Evolutionary conservation across 768 basidiomycete genomes (phyloP), one percentile per base, ranked within the genome.

Genomic region (Pleurotus tuber-regium): DNA sequence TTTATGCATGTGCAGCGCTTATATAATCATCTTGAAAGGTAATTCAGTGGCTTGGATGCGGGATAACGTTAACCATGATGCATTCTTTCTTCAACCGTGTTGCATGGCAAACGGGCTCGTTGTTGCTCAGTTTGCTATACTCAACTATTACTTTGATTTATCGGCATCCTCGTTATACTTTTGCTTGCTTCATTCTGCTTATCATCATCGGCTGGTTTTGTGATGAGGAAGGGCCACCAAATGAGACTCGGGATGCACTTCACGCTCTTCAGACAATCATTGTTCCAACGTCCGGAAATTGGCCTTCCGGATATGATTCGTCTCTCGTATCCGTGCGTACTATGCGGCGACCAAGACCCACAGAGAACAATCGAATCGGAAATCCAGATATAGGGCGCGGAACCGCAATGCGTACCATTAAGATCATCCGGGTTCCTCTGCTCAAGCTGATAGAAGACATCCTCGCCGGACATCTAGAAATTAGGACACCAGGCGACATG

Each of bases 231-330:
- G 63, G 62, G 24, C 54, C 43, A 3, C 54, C 19, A n/a, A 21
- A 18, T 31, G 46, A 16, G 11, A 12, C 46, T 4, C 28, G 25
- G 31, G 46, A 48, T 19, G 46, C 46, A 19, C 46, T 69, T 26
- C 69, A 67, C 56, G 74, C 71, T 16, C 65, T 80, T 14, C 64
- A 70, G 36, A 62, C 65, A 3, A 54, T 81, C 29, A 50, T 79
- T n/a, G 67, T 65, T 1, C 77, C 79, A 4, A 72, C 72, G 1
- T 69, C 65, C 38, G 70, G 70, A n/a, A 67, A 74, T 35, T 78
- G 76, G 77, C 70, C 77, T 8, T 58, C 57, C 16, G 63, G 65
- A 26, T 72, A 78, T 56, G 57, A 63, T 33, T 29, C 51, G 11
- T 48, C 46, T 31, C 46, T 48, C 12, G 24, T 48, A 23, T 42